Percentiles rank a stretch among this genome's conserved stretches.
Evolutionary conservation across 1,284 basidiomycete genomes (phyloP).

Genomic region (Testicularia cyperi): DNA sequence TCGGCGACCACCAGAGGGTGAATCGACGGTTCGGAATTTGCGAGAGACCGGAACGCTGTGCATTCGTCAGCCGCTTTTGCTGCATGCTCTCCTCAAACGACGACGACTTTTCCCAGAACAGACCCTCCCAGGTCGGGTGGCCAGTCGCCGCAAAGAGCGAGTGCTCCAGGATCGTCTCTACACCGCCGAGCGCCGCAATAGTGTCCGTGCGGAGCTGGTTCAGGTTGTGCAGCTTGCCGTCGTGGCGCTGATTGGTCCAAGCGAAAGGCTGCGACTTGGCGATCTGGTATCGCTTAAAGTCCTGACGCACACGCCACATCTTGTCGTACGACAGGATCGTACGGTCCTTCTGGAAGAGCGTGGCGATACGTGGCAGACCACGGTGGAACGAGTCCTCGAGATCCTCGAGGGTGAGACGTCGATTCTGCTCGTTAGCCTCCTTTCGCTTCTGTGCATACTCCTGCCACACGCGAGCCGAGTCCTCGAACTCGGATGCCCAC

Average conservation of each 20-base stretch:
- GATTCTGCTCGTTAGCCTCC: conserved; percentile 96
- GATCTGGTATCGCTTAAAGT: conserved; percentile 97
- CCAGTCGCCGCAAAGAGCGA: conserved; percentile 97
- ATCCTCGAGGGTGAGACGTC: conserved; percentile 95
- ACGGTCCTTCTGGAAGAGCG: conserved; percentile 95
- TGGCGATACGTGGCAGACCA: conserved; percentile 96
- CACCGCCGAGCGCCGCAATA: conserved; percentile 96
- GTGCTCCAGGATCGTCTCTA: conserved; percentile 95
- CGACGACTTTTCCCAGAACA: conserved; percentile 64
- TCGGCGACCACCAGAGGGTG: conserved; percentile 97
- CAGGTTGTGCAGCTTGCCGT: conserved; percentile 95
- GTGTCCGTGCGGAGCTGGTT: conserved; percentile 99
- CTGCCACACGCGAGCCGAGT: conserved; percentile 97
- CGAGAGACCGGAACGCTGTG: conserved; percentile 91
- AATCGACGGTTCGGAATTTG: conserved; percentile 99
- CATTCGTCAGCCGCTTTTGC: conserved; percentile 75
- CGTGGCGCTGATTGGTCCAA: conserved; percentile 98
- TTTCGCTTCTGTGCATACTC: conserved; percentile 99
- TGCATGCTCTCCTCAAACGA: conserved; percentile 97
- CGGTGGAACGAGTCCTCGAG: conserved; percentile 97
- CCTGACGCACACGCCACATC: conserved; percentile 79
- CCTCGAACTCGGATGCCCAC: conserved; percentile 98
- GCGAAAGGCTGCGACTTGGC: conserved; percentile 85
- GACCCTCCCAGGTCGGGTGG: conserved; percentile 68
- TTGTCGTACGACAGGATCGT: conserved; percentile 97